A percentile compares a stretch with the other conserved stretches of the same genome.
These are phyloP conservation scores for Bondarzewia mesenterica DNA, from an alignment of 1,284 basidiomycete species.

Conservation along the genomic window DNA sequence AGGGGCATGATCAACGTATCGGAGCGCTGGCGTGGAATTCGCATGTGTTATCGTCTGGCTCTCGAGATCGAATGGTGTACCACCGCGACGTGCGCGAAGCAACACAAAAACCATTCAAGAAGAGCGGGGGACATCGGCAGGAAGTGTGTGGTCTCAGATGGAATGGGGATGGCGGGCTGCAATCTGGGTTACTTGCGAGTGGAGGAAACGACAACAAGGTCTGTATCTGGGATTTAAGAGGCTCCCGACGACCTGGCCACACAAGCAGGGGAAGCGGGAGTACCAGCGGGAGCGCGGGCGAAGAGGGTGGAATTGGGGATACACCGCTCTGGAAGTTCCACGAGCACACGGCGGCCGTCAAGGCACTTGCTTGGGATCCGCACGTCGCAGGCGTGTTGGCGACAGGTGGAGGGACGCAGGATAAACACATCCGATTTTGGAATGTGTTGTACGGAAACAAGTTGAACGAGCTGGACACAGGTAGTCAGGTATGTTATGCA, in stretches of 20 bases:
- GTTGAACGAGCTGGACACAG: slow-evolving; percentile 84
- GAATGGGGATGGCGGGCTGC: slow-evolving; percentile 56
- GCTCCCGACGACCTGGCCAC: slow-evolving; percentile 38
- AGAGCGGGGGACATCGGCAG: slow-evolving; percentile 81
- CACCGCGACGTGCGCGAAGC: slow-evolving; percentile 87
- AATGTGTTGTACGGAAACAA: slow-evolving; percentile 85
- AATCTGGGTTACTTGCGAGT: slow-evolving; percentile 58
- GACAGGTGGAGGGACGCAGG: slow-evolving; percentile 96
- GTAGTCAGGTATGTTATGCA: slow-evolving; percentile 73
- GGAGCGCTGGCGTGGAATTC: slow-evolving; percentile 94
- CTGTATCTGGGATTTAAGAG: slow-evolving; percentile 87
- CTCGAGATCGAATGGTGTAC: slow-evolving; percentile 84
- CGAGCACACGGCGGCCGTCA: slow-evolving; percentile 95
- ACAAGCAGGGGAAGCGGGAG: neutral
- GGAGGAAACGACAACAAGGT: slow-evolving; percentile 99
- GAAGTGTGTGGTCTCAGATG: slow-evolving; percentile 96
- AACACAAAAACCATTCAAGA: slow-evolving; percentile 64
- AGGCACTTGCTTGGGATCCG: slow-evolving; percentile 97
- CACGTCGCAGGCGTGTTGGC: slow-evolving; percentile 90
- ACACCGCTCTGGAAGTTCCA: slow-evolving; percentile 89
- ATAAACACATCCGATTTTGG: slow-evolving; percentile 98
- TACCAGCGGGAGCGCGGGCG: slow-evolving; percentile 8
- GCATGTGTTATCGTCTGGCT: slow-evolving; percentile 84
- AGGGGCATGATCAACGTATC: slow-evolving; percentile 84
- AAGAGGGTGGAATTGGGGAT: slow-evolving; percentile 28